Conservation (phyloP, 2,329 filamentous ascomycete species). For the Trichoderma aggressivum region DNA sequence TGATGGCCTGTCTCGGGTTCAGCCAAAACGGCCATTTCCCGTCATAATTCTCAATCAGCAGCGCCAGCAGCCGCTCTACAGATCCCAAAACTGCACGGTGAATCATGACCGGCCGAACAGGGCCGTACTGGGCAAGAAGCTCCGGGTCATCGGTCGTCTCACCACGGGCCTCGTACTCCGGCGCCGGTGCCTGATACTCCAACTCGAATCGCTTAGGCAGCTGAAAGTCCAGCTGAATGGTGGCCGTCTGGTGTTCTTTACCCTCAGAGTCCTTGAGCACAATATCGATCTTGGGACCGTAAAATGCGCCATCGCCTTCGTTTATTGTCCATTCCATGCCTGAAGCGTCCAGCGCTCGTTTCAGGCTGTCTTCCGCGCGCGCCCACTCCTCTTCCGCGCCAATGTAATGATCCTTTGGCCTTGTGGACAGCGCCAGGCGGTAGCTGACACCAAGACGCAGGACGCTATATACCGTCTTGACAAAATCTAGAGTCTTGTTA, state of each 20-base stretch:
- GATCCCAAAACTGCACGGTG: constrained; percentile 83
- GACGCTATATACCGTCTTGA: constrained; percentile 66
- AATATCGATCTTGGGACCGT: constrained; percentile 89
- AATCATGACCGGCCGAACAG: constrained; percentile 71
- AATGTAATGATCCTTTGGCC: constrained; percentile 73
- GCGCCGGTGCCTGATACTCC: constrained; percentile 67
- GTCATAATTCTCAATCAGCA: constrained; percentile 79
- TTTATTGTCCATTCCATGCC: constrained; percentile 71
- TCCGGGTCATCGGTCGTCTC: constrained; percentile 47
- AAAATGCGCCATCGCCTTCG: constrained; percentile 82
- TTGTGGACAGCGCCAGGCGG: constrained; percentile 72
- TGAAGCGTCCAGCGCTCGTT: constrained; percentile 57
- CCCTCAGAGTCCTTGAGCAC: constrained; percentile 75
- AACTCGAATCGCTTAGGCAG: constrained; percentile 78
- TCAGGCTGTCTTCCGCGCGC: constrained; percentile 40
- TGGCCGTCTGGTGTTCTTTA: constrained; percentile 85
- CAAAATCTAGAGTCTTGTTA: constrained; percentile 68
- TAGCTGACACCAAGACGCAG: constrained; percentile 67
- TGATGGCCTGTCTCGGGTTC: constrained; percentile 71
- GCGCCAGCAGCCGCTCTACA: constrained; percentile 77
- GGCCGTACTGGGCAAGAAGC: constrained; percentile 51
- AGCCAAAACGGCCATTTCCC: constrained; percentile 87
- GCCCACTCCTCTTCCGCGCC: constrained; percentile 65
- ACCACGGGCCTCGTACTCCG: constrained; percentile 56
- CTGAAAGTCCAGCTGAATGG: constrained; percentile 87